Percentiles rank a stretch among this genome's conserved stretches.
phyloP scores from a whole-genome alignment of 495 filamentous ascomycete species.

The Tuber borchii region DNA sequence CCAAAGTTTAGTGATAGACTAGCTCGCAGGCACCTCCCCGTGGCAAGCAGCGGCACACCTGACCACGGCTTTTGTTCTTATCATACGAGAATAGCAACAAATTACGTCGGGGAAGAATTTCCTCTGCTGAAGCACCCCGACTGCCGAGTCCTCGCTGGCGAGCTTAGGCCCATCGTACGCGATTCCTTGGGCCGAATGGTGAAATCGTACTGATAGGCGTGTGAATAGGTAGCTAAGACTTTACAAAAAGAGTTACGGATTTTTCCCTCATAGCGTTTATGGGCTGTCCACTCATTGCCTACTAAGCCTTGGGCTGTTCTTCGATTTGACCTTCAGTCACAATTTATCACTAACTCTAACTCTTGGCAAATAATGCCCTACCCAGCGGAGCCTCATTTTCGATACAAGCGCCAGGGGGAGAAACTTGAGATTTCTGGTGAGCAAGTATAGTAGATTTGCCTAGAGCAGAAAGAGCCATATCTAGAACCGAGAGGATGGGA shows the following conservation, averaged over 20 bases:
- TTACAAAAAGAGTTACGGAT: neutral
- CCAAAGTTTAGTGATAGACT: neutral
- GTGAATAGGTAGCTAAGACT: neutral
- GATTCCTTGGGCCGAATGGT: neutral
- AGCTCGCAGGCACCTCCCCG: neutral
- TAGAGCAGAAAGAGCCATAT: neutral
- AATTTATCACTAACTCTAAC: neutral
- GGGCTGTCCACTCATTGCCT: neutral
- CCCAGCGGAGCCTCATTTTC: too few species aligned
- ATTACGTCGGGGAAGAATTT: neutral
- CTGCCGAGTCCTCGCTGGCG: neutral
- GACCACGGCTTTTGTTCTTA: neutral
- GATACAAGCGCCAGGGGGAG: neutral
- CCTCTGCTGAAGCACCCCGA: neutral
- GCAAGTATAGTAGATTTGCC: neutral
- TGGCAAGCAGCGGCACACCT: neutral
- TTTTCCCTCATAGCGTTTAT: neutral
- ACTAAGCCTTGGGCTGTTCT: neutral
- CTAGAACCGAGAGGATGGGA: neutral
- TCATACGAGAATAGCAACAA: neutral
- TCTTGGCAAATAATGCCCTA: neutral
- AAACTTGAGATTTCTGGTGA: neutral
- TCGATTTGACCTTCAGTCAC: neutral
- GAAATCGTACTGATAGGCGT: neutral
- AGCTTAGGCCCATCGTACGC: neutral